Evolutionary conservation across 805 yeast genomes (phyloP).

Genomic region (Cyberlindnera petersonii): DNA sequence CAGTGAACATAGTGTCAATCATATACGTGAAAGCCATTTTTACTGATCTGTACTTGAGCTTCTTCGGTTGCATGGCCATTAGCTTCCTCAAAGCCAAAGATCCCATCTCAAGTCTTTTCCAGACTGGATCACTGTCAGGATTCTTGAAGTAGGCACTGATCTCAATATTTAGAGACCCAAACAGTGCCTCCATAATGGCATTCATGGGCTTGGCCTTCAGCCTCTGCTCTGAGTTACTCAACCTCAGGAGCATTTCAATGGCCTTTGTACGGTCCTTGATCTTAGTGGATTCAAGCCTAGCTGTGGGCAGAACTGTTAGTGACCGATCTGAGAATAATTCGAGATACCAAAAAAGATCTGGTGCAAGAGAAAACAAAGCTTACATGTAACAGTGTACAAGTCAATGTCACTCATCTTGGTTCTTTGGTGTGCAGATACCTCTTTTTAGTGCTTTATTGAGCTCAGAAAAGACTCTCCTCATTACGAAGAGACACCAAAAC

Average conservation of each 20-base stretch:
- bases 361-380: background rate
- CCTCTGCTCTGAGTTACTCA: slow-evolving; percentile 19
- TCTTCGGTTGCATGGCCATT: slow-evolving; percentile 10
- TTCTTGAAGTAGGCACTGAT: slow-evolving; percentile 27
- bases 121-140: slow-evolving; percentile 28
- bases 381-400: slow-evolving; percentile 11
- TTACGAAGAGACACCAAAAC: no score
- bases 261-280: slow-evolving; percentile 55
- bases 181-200: slow-evolving; percentile 26
- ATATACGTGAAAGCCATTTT: slow-evolving; percentile 12
- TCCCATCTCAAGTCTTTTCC: slow-evolving; percentile 31
- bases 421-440: background rate
- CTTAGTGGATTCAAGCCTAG: slow-evolving; percentile 43
- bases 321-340: background rate
- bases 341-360: background rate
- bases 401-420: slow-evolving; percentile 9
- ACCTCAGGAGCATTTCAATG: slow-evolving; percentile 35
- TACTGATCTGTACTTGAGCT: slow-evolving; percentile 18
- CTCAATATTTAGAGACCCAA: slow-evolving; percentile 36
- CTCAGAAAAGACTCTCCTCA: no score
- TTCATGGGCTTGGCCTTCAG: slow-evolving; percentile 25
- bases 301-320: slow-evolving; percentile 16
- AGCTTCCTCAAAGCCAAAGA: slow-evolving; percentile 31
- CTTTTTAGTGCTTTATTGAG: no score
- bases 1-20: slow-evolving; percentile 10